These are phyloP conservation scores for Boletus patriciae DNA, from an alignment of 768 basidiomycete species.

Conservation along the genomic window DNA sequence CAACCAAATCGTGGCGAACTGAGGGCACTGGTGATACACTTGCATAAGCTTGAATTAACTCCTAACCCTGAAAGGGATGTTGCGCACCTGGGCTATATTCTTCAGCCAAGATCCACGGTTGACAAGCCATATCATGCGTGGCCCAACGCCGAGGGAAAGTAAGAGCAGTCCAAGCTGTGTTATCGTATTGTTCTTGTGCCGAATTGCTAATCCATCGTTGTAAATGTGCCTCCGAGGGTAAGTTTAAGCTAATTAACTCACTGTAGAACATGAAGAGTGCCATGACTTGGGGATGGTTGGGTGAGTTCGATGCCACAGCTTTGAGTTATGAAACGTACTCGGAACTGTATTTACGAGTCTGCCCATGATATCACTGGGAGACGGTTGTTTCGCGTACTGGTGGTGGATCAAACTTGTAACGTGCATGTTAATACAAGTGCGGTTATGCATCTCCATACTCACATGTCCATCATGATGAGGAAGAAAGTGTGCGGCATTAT, in stretches of 20 bases:
- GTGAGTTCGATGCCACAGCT: slow-evolving; percentile 2
- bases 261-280: slow-evolving; percentile 57
- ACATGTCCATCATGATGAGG: slow-evolving; percentile 85
- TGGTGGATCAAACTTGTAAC: slow-evolving; percentile 65
- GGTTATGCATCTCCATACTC: slow-evolving; percentile 30
- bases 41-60: neutral
- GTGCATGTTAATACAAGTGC: slow-evolving; percentile 1
- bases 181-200: slow-evolving; percentile 56
- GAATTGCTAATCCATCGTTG: slow-evolving; percentile 42
- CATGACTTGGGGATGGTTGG: slow-evolving; percentile 51
- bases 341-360: slow-evolving; percentile 67
- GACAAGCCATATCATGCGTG: slow-evolving; percentile 68
- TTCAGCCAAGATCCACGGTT: slow-evolving; percentile 68
- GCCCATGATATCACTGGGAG: slow-evolving; percentile 47
- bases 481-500: slow-evolving; percentile 76
- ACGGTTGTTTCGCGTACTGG: slow-evolving; percentile 69
- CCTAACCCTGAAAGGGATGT: neutral
- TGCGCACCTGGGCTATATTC: slow-evolving; percentile 70
- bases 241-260: slow-evolving; percentile 9
- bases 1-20: slow-evolving; percentile 76
- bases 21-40: slow-evolving; percentile 55
- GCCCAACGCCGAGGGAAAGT: slow-evolving; percentile 55
- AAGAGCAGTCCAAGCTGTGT: slow-evolving; percentile 61
- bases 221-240: slow-evolving; percentile 1
- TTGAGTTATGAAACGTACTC: slow-evolving; percentile 49